Conservation (phyloP, 768 basidiomycete species). For the Trametes villosa region DNA sequence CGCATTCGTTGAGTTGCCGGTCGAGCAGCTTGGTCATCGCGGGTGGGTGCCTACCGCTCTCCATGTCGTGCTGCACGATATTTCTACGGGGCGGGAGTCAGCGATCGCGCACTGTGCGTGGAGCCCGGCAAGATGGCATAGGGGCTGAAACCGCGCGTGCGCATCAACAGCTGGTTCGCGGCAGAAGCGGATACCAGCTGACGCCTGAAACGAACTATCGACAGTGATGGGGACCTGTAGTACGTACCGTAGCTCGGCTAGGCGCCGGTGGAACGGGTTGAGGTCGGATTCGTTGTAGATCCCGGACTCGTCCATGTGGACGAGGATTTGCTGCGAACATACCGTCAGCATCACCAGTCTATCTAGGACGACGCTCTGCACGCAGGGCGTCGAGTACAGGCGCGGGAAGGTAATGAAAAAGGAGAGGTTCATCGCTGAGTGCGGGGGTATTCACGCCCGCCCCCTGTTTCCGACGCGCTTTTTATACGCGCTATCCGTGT, state of each 20-base stretch:
- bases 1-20: slow-evolving; percentile 89
- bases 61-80: slow-evolving; percentile 84
- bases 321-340: slow-evolving; percentile 79
- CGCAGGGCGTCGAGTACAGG: slow-evolving; percentile 4
- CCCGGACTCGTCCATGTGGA: slow-evolving; percentile 94
- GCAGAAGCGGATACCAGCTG: slow-evolving; percentile 1
- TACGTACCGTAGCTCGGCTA: slow-evolving; percentile 71
- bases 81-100: slow-evolving; percentile 29
- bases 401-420: slow-evolving; percentile 24
- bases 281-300: slow-evolving; percentile 94
- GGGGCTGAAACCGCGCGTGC: not conserved
- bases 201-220: slow-evolving; percentile 2
- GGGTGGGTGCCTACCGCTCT: slow-evolving; percentile 80
- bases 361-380: slow-evolving; percentile 8
- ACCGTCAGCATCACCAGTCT: slow-evolving; percentile 22
- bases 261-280: slow-evolving; percentile 80
- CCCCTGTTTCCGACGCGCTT: slow-evolving; percentile 1
- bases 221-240: not conserved
- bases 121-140: slow-evolving; percentile 4
- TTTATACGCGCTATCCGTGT: slow-evolving; percentile 11
- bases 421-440: slow-evolving; percentile 13
- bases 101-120: not conserved
- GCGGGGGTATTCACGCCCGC: slow-evolving; percentile 6
- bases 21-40: slow-evolving; percentile 89
- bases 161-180: slow-evolving; percentile 7